A percentile compares a stretch with the other conserved stretches of the same genome.
Conservation (phyloP, 768 basidiomycete species). For the Agaricus bisporus region DNA sequence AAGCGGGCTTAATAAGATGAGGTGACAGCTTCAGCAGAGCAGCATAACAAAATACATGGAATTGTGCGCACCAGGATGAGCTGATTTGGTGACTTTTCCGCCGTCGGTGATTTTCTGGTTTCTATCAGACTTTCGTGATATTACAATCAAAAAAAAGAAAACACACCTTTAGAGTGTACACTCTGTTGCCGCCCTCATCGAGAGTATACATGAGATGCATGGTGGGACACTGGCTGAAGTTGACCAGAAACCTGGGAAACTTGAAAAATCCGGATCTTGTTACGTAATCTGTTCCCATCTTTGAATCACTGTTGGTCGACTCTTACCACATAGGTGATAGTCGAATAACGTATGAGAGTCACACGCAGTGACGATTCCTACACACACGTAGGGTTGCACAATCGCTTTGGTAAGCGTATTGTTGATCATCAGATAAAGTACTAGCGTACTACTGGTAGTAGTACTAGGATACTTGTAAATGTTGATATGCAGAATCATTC, state of each 20-base stretch:
- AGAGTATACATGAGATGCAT: slow-evolving; percentile 99
- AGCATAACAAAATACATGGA: neutral
- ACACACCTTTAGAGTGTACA: slow-evolving; percentile 89
- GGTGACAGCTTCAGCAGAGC: slow-evolving; percentile 1
- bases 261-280: neutral
- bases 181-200: slow-evolving; percentile 68
- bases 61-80: slow-evolving; percentile 78
- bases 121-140: neutral
- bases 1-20: slow-evolving; percentile 66
- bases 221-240: slow-evolving; percentile 17
- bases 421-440: too few species aligned
- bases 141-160: neutral
- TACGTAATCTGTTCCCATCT: slow-evolving; percentile 4
- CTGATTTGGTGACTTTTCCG: slow-evolving; percentile 88
- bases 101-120: slow-evolving; percentile 75
- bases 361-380: too few species aligned
- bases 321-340: too few species aligned
- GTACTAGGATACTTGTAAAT: too few species aligned
- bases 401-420: too few species aligned
- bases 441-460: too few species aligned
- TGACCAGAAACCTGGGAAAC: neutral
- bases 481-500: too few species aligned
- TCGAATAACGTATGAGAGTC: too few species aligned
- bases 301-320: too few species aligned
- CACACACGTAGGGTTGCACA: too few species aligned